Base-by-base conservation (phyloP, 2,329 filamentous ascomycete genomes). In the Orbilia javanica region DNA sequence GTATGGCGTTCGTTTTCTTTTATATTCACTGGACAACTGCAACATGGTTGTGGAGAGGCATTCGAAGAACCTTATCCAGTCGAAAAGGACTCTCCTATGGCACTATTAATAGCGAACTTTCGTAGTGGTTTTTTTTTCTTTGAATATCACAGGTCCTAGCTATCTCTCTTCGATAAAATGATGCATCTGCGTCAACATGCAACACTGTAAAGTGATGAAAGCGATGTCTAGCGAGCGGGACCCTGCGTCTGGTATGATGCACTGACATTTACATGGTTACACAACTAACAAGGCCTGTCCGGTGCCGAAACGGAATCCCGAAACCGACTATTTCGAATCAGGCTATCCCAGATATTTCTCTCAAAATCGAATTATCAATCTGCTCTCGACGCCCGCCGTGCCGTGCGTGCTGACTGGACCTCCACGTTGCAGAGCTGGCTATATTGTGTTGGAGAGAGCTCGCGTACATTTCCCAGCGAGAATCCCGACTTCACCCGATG, bases 401-500 rank as follows among this genome's bases (percentile, higher is more conserved):
- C 36, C 36, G 10, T 34, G 11, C 31, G 42, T 27, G 55, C 55
- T 34, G 3, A 20, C 8, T 60, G 34, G 66, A 62, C 67, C 67
- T 69, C 66, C 67, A 71, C 64, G 67, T 44, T 39, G 50, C 13
- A 29, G 15, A 57, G 34, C n/a, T 34, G n/a, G 18, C 27, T 44
- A 34, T 48, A 65, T 65, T 73, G 69, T 15, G 69, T 73, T 73
- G 69, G 18, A 46, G 18, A 46, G 57, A 73, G 57, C 68, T 71
- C 68, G 36, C 46, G 15, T 68, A 31, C 64, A 36, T 20, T 31
- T 29, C 42, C 20, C 29, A 29, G 7, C 29, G 29, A 67, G 52
- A 18, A 46, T 74, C 50, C 70, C 70, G 70, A 74, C 63, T 74
- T 74, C 52, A 68, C 70, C 70, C 70, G 70, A 74, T 39, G 18